phyloP scores from a whole-genome alignment of 257 asterid genomes.

The Eucommia ulmoides region DNA sequence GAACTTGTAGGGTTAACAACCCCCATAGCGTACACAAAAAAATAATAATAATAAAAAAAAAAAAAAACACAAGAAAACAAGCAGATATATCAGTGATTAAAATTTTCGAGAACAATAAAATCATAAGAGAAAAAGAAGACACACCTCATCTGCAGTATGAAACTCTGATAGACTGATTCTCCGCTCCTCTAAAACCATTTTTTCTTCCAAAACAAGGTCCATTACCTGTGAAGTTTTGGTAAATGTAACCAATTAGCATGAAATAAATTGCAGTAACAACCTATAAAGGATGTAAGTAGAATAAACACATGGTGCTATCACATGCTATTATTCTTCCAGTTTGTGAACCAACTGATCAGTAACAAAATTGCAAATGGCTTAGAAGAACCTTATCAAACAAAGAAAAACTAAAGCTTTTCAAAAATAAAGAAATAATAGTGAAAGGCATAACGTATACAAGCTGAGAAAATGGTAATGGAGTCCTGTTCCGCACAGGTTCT shows the following conservation, averaged over 20 bases:
- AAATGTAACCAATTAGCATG: not conserved
- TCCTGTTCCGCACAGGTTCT: no score
- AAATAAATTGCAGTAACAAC: not conserved
- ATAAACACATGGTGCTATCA: not conserved
- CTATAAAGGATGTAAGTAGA: not conserved
- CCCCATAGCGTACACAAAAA: no score
- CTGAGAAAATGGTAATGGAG: no score
- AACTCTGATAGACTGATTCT: constrained; percentile 76
- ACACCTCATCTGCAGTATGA: constrained; percentile 89
- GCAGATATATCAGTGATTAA: no score
- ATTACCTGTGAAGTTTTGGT: constrained; percentile 46
- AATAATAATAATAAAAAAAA: no score
- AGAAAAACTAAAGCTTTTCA: no score
- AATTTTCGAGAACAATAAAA: no score
- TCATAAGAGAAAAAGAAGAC: constrained; percentile 5
- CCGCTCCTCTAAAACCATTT: constrained; percentile 45
- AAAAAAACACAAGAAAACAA: not conserved
- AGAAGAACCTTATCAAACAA: no score
- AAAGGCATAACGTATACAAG: no score
- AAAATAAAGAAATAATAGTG: no score
- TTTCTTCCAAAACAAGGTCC: constrained; percentile 51
- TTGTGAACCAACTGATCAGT: not conserved
- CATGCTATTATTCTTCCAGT: not conserved
- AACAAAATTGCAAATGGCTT: no score
- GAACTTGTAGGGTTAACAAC: no score